These are phyloP conservation scores for Boehmeria nivea DNA, from an alignment of 306 rosid species.

Conservation along the genomic window DNA sequence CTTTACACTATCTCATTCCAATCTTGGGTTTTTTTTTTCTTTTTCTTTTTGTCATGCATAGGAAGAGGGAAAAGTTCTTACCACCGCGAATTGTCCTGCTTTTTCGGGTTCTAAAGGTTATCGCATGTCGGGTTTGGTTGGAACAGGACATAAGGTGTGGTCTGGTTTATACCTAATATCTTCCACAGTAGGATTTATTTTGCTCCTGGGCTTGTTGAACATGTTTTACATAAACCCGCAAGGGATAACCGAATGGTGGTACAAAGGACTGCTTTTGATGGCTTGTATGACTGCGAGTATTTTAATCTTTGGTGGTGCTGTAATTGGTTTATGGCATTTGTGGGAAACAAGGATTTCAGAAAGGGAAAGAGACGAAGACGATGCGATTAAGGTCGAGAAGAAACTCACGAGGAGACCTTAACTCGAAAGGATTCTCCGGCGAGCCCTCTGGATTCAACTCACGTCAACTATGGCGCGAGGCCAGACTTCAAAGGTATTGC, in stretches of 20 bases:
- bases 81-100: slow-evolving; percentile 30
- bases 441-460: slow-evolving; percentile 26
- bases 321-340: slow-evolving; percentile 61
- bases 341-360: slow-evolving; percentile 47
- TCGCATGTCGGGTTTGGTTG: slow-evolving; percentile 73
- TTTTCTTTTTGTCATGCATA: slow-evolving; percentile 28
- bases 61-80: slow-evolving; percentile 63
- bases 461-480: slow-evolving; percentile 54
- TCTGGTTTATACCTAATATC: slow-evolving; percentile 71
- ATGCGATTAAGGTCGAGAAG: slow-evolving; percentile 16
- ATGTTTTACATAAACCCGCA: slow-evolving; percentile 56
- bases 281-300: slow-evolving; percentile 65
- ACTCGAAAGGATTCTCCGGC: slow-evolving; percentile 27
- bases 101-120: slow-evolving; percentile 38
- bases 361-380: slow-evolving; percentile 20
- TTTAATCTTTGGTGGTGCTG: slow-evolving; percentile 69
- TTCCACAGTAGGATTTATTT: slow-evolving; percentile 60
- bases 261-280: slow-evolving; percentile 63
- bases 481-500: slow-evolving; percentile 71
- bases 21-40: too few relatives aligned
- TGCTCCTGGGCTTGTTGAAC: slow-evolving; percentile 43
- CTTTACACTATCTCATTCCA: not conserved
- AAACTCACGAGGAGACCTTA: too few relatives aligned
- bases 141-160: slow-evolving; percentile 72
- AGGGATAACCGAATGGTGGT: slow-evolving; percentile 60